A percentile compares a stretch with the other conserved stretches of the same genome.
These are phyloP conservation scores for Metarhizium rileyi DNA, from an alignment of 2,329 filamentous ascomycete genomes.

Conservation along the genomic window DNA sequence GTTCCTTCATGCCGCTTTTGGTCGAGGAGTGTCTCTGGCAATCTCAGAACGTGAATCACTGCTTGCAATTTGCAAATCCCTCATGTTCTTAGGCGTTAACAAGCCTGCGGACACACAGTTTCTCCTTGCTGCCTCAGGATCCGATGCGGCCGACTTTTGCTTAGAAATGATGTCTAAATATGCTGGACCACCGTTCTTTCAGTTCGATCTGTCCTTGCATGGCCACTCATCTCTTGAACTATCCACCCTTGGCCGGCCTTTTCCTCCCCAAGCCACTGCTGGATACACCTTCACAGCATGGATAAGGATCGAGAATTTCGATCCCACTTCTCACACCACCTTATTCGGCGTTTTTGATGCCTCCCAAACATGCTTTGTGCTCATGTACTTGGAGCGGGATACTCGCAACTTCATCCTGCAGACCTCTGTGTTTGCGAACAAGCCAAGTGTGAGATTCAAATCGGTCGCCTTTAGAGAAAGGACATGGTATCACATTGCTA, in stretches of 20 bases:
- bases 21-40: slow-evolving; percentile 38
- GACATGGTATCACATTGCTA: slow-evolving; percentile 85
- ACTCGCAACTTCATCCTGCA: slow-evolving; percentile 92
- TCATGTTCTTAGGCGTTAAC: slow-evolving; percentile 69
- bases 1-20: slow-evolving; percentile 54
- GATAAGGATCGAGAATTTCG: slow-evolving; percentile 82
- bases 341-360: slow-evolving; percentile 92
- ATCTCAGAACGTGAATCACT: slow-evolving; percentile 49
- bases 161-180: slow-evolving; percentile 66
- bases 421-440: slow-evolving; percentile 77
- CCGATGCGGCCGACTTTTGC: slow-evolving; percentile 55
- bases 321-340: slow-evolving; percentile 78
- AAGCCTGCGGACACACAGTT: slow-evolving; percentile 75
- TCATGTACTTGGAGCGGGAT: slow-evolving; percentile 89
- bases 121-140: slow-evolving; percentile 46
- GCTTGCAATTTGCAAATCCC: slow-evolving; percentile 54
- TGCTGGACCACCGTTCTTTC: slow-evolving; percentile 72
- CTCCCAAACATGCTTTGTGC: slow-evolving; percentile 84
- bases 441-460: slow-evolving; percentile 90
- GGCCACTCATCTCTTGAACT: slow-evolving; percentile 89
- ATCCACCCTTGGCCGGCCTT: slow-evolving; percentile 71
- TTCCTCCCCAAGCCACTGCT: slow-evolving; percentile 68
- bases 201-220: slow-evolving; percentile 83
- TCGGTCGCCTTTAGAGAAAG: slow-evolving; percentile 64
- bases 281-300: slow-evolving; percentile 89